Conservation (phyloP, 116 monocot species). For the Dioscorea cayenensis region DNA sequence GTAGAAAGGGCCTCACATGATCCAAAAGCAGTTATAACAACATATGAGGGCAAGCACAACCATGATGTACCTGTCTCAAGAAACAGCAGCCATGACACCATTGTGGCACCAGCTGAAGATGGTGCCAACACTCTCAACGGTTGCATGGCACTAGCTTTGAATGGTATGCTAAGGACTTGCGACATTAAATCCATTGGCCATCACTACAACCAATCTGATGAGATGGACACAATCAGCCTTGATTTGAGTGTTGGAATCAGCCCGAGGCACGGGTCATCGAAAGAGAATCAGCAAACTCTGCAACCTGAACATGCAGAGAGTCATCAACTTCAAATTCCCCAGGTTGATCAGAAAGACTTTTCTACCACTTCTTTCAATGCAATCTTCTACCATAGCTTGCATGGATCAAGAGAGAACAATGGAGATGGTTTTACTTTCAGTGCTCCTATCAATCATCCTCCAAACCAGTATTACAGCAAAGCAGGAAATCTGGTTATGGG, state of each 20-base stretch:
- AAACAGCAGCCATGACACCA: conserved; percentile 36
- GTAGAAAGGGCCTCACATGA: conserved; percentile 96
- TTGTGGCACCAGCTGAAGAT: conserved; percentile 14
- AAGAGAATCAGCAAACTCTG: conserved; percentile 11
- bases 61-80: conserved; percentile 89
- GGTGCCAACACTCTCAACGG: conserved; percentile 6
- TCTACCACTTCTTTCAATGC: conserved; percentile 18
- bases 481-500: conserved; percentile 71
- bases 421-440: conserved; percentile 58
- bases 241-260: conserved; percentile 79
- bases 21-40: conserved; percentile 96
- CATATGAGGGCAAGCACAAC: conserved; percentile 97
- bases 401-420: conserved; percentile 29
- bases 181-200: conserved; percentile 18
- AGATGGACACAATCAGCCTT: conserved; percentile 52
- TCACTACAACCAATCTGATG: conserved; percentile 33
- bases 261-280: conserved; percentile 21
- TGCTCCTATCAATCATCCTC: conserved; percentile 13
- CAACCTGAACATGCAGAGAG: conserved; percentile 15
- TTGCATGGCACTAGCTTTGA: conserved; percentile 20
- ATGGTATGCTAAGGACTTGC: conserved; percentile 30
- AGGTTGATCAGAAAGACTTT: conserved; percentile 17
- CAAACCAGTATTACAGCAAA: conserved; percentile 18
- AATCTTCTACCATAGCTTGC: conserved; percentile 17
- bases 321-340: conserved; percentile 18